Conservation (phyloP, 805 yeast genomes). For the Starmerella ratchasimensis region DNA sequence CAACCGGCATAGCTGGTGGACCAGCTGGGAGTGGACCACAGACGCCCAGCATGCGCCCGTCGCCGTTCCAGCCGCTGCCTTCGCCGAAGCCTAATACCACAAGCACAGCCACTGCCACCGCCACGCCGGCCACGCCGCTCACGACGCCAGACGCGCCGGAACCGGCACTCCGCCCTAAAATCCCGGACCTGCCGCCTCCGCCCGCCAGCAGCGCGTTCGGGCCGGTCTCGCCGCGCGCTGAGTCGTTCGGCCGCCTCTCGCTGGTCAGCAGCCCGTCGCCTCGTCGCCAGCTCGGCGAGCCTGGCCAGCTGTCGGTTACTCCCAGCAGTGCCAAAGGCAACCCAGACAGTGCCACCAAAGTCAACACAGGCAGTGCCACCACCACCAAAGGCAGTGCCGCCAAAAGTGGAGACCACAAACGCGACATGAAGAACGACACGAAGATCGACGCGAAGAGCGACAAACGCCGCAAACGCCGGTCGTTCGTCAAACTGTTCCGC, state of each 20-base stretch:
- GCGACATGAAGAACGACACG: not conserved
- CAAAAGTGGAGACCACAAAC: not conserved
- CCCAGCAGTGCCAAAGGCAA: no score
- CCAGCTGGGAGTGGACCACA: no score
- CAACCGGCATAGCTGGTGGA: not conserved
- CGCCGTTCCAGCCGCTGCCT: no score
- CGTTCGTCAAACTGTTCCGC: conserved; percentile 16
- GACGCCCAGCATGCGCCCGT: no score
- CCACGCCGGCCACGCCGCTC: no score
- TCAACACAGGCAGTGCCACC: not conserved
- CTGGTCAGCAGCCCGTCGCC: conserved; percentile 6
- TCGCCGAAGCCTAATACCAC: no score
- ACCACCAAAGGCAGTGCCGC: not conserved
- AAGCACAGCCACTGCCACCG: no score
- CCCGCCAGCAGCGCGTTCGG: not conserved
- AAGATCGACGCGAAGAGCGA: not conserved
- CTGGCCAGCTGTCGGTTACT: conserved; percentile 9
- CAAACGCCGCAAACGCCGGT: conserved; percentile 15
- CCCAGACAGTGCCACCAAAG: no score
- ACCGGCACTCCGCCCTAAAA: no score
- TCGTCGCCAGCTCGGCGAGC: conserved; percentile 10
- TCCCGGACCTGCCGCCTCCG: no score
- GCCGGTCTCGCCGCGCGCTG: not conserved
- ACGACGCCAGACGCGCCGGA: no score
- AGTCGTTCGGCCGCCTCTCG: conserved; percentile 3